Base-by-base conservation (phyloP, 805 yeast species). In the Clavispora phyllophila region DNA sequence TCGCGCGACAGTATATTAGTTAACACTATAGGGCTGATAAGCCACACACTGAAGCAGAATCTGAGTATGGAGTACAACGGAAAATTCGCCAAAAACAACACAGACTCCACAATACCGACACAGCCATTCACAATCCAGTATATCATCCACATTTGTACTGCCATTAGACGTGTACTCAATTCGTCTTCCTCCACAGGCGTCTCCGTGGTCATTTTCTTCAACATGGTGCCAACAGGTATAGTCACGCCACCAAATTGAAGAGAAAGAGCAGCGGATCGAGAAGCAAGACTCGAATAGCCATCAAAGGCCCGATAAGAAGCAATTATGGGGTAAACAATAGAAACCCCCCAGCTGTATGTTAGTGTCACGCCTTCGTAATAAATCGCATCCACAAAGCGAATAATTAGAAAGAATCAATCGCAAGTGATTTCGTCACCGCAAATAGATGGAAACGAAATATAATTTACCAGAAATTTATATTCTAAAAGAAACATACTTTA, bases 51-150 rank as follows among this genome's bases (percentile, higher is more conserved):
- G 4, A 75, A 58, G 51, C 73, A 78, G 37, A 84, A 73, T 2
- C 93, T 91, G 14, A 83, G 46, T 29, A 73, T 48, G 25, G 46
- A 36, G 41, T 50, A 50, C 9, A 51, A 32, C 4, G 56, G 56
- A 36, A 51, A 34, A 35, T 62, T 55, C 32, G 71, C 54, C n/a
- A 85, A 40, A 17, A 76, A 65, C 9, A 73, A 61, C 15, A 77
- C 49, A 25, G 65, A 56, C 35, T 73, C 66, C 44, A 73, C 76
- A 10, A 63, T 50, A 1, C 64, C 60, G 8, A 67, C 51, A 34
- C 71, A 58, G 7, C 82, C 73, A 41, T 73, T 61, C 1, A 84
- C 79, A 10, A 83, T 68, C 95, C 96, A 87, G 61, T 84, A 67
- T 22, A 66, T 58, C 23, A 63, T 54, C 74, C 73, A 70, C 61